Evolutionary conservation across 371 early-diverging fungal genomes (phyloP), one percentile per base, ranked within the genome.

Genomic region (Apophysomyces elegans): DNA sequence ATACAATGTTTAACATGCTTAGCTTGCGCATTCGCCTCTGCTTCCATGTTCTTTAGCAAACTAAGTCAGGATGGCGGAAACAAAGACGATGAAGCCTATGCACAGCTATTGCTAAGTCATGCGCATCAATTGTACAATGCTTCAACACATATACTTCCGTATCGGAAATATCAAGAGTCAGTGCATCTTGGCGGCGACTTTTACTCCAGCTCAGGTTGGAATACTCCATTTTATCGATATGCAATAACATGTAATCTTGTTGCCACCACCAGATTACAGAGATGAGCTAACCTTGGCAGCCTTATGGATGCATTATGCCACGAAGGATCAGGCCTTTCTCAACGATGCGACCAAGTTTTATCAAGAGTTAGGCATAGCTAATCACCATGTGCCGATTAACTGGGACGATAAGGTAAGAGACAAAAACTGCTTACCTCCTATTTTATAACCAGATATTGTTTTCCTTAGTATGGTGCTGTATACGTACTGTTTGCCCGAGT

Each of bases 21-120:
- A 72, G 83, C 82, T 2, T 80, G 82, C 0, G 84, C 86, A 5
- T 80, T 86, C 58, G 84, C 86, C 21, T 68, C 81, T 9, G 73
- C 84, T 6, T 75, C 84, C 0, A 69, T 72, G 14, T 72, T 85
- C 45, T 86, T 84, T 56, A 76, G 71, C 8, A 26, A 37, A 3
- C 35, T 62, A 3, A 62, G 35, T 7, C 37, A 58, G 13, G 44
- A 58, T 7, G 59, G 54, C n/a, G 72, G 72, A 47, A 71, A 75
- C 39, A 61, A 71, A 37, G 70, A 77, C 41, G 81, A 86, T 57
- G 32, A 65, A 4, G 41, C 64, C 4, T 86, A 86, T 70, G 75
- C 80, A 13, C 54, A 69, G 13, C 64, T 64, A 3, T 56, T 86
- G 21, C 63, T 79, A 21, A 57, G 56, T 1, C 85, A 84, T 45